phyloP scores from a whole-genome alignment of 2,329 filamentous ascomycete genomes.

The Coniochaeta sp. region DNA sequence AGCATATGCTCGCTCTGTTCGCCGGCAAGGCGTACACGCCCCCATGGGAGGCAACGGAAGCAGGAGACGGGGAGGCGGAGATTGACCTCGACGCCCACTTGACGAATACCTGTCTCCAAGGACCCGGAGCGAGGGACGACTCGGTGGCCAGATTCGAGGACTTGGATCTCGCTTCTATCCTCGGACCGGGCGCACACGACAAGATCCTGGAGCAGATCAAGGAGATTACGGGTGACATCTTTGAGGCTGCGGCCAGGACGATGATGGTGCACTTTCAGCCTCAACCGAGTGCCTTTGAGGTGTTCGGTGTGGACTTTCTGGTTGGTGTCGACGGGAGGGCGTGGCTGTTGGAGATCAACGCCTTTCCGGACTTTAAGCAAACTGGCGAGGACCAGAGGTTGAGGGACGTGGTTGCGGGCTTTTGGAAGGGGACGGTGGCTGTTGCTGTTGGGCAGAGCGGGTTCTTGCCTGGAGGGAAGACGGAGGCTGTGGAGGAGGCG shows the following conservation, averaged over 20 bases:
- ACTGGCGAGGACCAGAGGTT: constrained; percentile 62
- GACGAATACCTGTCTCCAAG: constrained; percentile 92
- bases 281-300: constrained; percentile 80
- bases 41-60: constrained; percentile 47
- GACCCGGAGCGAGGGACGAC: constrained; percentile 39
- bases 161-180: not conserved
- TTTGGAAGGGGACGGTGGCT: constrained; percentile 70
- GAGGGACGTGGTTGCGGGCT: constrained; percentile 61
- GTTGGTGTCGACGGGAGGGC: constrained; percentile 58
- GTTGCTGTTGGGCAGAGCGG: constrained; percentile 47
- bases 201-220: constrained; percentile 68
- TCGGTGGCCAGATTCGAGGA: constrained; percentile 66
- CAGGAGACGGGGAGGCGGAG: constrained; percentile 27
- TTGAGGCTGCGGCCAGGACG: constrained; percentile 75
- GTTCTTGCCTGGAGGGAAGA: constrained; percentile 54
- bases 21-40: constrained; percentile 65
- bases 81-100: constrained; percentile 67
- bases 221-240: constrained; percentile 65
- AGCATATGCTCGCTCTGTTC: constrained; percentile 88
- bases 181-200: not conserved
- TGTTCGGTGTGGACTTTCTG: constrained; percentile 87
- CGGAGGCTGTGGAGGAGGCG: constrained; percentile 12
- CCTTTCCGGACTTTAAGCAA: constrained; percentile 93
- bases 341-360: constrained; percentile 88
- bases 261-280: constrained; percentile 93